These are phyloP conservation scores for Microdochium nivale DNA, from an alignment of 2,329 filamentous ascomycete species.

Conservation along the genomic window DNA sequence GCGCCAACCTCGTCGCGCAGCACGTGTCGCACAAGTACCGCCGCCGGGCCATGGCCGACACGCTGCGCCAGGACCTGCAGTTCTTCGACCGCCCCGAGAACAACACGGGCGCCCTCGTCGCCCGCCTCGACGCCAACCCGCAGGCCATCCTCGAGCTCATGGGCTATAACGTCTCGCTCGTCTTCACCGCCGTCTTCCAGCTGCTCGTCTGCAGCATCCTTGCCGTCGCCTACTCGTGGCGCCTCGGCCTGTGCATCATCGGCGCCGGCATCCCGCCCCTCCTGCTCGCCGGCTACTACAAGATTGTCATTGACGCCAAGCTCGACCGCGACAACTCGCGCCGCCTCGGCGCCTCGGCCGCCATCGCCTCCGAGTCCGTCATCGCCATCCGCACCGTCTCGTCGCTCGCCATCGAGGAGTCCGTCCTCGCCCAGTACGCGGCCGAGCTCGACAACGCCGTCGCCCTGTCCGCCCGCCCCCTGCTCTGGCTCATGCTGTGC, in stretches of 20 bases:
- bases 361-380: conserved; percentile 36
- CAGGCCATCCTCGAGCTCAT: conserved; percentile 37
- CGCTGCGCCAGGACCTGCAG: conserved; percentile 30
- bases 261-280: conserved; percentile 32
- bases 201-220: conserved; percentile 29
- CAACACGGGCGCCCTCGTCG: conserved; percentile 22
- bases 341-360: conserved; percentile 28
- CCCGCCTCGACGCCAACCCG: conserved; percentile 19
- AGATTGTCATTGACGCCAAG: conserved; percentile 32
- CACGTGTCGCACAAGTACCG: conserved; percentile 25
- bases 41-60: conserved; percentile 16
- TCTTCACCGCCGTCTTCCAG: conserved; percentile 30
- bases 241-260: conserved; percentile 31
- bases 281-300: conserved; percentile 27
- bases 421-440: conserved; percentile 22
- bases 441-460: conserved; percentile 17
- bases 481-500: conserved; percentile 13
- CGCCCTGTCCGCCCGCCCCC: conserved; percentile 1
- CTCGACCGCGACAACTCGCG: conserved; percentile 26
- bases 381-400: conserved; percentile 34
- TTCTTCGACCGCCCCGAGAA: conserved; percentile 25
- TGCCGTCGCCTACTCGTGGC: conserved; percentile 32
- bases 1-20: conserved; percentile 18
- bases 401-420: conserved; percentile 26
- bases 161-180: conserved; percentile 29